Base-by-base conservation (phyloP, 257 asterid species). In the Lithospermum erythrorhizon region DNA sequence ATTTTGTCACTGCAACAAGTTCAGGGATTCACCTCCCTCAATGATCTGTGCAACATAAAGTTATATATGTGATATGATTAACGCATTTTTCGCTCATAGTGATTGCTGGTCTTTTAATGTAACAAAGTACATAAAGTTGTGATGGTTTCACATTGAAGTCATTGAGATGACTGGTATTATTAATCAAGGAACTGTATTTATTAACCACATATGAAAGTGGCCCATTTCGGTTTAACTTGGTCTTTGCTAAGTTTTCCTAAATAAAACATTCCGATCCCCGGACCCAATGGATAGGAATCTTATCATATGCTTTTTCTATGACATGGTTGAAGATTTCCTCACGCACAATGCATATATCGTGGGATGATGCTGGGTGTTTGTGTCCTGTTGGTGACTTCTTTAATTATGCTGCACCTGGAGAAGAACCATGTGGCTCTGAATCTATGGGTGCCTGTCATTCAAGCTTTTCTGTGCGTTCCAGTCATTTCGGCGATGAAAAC, bases 341-440 rank as follows among this genome's bases (percentile, higher is more conserved):
- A 0, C 95, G 98, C 61, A 84, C 95, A 48, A 91, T 91, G 97
- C 95, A 91, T 62, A 71, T 88, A 70, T 81, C 93, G 22, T 84
- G 94, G 95, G 94, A 91, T 75, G 62, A 74, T 24, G 95, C 95
- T 1, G 98, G 98, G 18, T 86, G 97, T 70, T 79, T 91, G 64
- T 86, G 90, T 69, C 98, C 98, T 29, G 85, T 88, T 49, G 98
- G 97, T 64, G 97, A 91, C 78, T 88, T 86, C 79, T 86, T 88
- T 73, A 91, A 91, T 67, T 91, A 91, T 41, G 79, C 81, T 5
- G 95, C 96, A 19, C 98, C 95, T 23, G 83, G 73, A 68, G 94
- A 82, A 71, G 86, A 79, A 37, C 53, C 65, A 1, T 55, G 29
- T 65, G 66, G 57, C 67, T 55, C 67, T 56, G 71, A 68, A 55